Evolutionary conservation across 768 basidiomycete genomes (phyloP), one percentile per base, ranked within the genome.

Genomic region (Lentinus brumalis): DNA sequence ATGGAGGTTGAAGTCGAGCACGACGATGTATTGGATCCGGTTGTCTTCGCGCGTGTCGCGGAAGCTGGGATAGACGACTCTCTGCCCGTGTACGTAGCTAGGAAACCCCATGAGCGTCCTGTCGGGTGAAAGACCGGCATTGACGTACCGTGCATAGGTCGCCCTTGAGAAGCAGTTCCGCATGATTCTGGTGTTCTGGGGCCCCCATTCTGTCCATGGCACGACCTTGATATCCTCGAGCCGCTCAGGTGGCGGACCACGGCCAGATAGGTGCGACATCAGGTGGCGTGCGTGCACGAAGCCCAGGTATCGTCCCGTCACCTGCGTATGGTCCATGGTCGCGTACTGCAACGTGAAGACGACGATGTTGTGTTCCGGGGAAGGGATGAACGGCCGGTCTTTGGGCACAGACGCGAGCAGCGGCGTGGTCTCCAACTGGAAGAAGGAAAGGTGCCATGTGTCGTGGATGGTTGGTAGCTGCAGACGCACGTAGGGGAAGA

Each of bases 201-300:
- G 74, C 9, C 79, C 80, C 81, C 80, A 81, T 26, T 67, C 67
- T 1, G 62, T 57, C 80, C 80, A 81, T 14, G 6, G 74, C 64
- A 30, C 59, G 46, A n/a, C 32, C 32, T 26, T 63, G 26, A 26
- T 29, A 11, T 18, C 46, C 21, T 29, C 21, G 21, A 10, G 9
- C 12, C 21, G 10, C 4, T 49, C 46, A 6, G 9, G 18, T 18
- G 46, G 39, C 44, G 14, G 5, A 51, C 31, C 50, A 59, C 11
- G 59, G 18, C 14, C 12, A 2, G n/a, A 29, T 18, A 51, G 46
- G 35, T 59, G 72, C 0, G 51, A 30, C 35, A 72, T 61, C 35
- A 79, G 50, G 29, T 67, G 57, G 30, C 67, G 68, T 44, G 75
- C 76, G 39, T 76, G 75, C 58, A 78, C 59, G 29, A 76, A 70